Percentiles rank a stretch among this genome's conserved stretches.
phyloP scores from a whole-genome alignment of 2,329 filamentous ascomycete species.

The Diaporthe citri region DNA sequence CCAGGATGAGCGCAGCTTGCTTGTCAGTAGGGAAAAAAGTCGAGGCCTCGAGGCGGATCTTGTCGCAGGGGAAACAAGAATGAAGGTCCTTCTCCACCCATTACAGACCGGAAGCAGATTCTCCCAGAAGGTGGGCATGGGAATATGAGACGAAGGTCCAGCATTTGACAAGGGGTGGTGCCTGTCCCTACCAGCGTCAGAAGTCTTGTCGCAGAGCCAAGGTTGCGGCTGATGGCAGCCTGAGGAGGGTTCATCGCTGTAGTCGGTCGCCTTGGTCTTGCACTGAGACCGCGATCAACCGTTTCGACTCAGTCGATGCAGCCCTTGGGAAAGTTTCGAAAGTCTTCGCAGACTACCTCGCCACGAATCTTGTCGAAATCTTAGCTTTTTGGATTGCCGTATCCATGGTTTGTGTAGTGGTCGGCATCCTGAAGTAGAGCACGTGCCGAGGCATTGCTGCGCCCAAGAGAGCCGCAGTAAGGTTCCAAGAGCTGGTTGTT shows the following conservation, averaged over 20 bases:
- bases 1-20: neutral
- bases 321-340: slow-evolving; percentile 29
- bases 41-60: slow-evolving; percentile 19
- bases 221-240: slow-evolving; percentile 30
- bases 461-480: slow-evolving; percentile 5
- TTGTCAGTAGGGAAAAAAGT: neutral
- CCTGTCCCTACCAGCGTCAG: slow-evolving; percentile 24
- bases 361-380: slow-evolving; percentile 6
- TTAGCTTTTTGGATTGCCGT: slow-evolving; percentile 3
- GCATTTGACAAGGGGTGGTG: slow-evolving; percentile 32
- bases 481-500: neutral
- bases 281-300: slow-evolving; percentile 26
- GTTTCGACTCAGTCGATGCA: slow-evolving; percentile 28
- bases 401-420: neutral
- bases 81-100: slow-evolving; percentile 42
- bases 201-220: slow-evolving; percentile 38
- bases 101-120: slow-evolving; percentile 44
- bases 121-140: slow-evolving; percentile 42
- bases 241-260: slow-evolving; percentile 34
- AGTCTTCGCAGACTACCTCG: slow-evolving; percentile 7
- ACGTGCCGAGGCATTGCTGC: slow-evolving; percentile 1
- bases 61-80: slow-evolving; percentile 43
- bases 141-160: slow-evolving; percentile 45
- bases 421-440: slow-evolving; percentile 20
- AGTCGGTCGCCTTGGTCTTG: slow-evolving; percentile 26